These are phyloP conservation scores for Ceriops tagal DNA, from an alignment of 345 rosid genomes.

Conservation along the genomic window DNA sequence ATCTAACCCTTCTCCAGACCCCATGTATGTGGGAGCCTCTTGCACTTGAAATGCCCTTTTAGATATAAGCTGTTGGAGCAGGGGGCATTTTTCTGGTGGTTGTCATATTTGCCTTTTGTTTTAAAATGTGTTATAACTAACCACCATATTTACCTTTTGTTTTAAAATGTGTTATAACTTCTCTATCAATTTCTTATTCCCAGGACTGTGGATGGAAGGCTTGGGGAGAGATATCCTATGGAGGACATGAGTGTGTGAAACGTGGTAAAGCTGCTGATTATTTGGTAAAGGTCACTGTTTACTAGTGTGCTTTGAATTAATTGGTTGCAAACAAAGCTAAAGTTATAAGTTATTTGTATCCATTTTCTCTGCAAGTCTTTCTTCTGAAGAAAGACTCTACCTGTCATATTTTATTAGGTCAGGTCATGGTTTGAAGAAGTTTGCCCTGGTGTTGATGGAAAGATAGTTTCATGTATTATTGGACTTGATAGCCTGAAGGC, in stretches of 20 bases:
- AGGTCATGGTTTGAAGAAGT: conserved; percentile 88
- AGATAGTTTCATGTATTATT: conserved; percentile 61
- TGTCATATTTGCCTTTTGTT: not conserved
- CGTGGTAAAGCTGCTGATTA: conserved; percentile 86
- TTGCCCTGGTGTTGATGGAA: conserved; percentile 46
- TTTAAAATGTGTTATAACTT: conserved; percentile 2
- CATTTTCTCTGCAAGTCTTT: not conserved
- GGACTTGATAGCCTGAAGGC: conserved; percentile 89
- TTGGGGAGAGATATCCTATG: conserved; percentile 98
- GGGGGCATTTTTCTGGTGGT: too few relatives aligned
- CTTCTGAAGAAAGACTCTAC: not conserved
- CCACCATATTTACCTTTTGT: not conserved
- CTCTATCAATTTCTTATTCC: conserved; percentile 12
- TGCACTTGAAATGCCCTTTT: too few relatives aligned
- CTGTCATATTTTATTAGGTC: conserved; percentile 44
- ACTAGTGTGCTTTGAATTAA: conserved; percentile 5
- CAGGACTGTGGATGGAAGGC: conserved; percentile 90
- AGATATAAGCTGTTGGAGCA: too few relatives aligned
- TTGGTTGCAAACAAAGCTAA: conserved; percentile 5
- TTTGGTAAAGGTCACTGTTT: conserved; percentile 45
- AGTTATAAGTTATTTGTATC: not conserved
- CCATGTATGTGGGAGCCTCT: too few relatives aligned
- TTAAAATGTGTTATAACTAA: not conserved
- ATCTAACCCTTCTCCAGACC: too few relatives aligned
- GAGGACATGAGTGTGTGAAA: conserved; percentile 63